These are phyloP conservation scores for Allium sativum DNA, from an alignment of 106 monocot species.

Conservation along the genomic window DNA sequence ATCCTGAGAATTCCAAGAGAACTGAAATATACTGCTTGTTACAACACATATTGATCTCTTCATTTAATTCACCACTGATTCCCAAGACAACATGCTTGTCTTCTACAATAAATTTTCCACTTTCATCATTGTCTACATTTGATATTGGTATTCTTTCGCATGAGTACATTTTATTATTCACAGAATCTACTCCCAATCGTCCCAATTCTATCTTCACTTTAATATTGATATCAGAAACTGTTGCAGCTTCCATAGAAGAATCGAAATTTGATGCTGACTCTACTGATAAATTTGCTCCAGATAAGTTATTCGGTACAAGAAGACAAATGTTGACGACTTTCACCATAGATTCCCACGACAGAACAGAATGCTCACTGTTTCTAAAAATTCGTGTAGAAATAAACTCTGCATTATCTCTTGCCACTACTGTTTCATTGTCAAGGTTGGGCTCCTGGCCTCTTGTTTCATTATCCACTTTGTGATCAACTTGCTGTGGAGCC, in stretches of 20 bases:
- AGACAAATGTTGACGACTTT: constrained; percentile 3
- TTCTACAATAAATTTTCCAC: too few species aligned
- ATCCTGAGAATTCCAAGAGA: too few species aligned
- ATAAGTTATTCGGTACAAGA: constrained; percentile 2
- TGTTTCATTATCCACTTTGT: not conserved
- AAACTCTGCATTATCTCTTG: not conserved
- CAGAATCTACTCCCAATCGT: constrained; percentile 3
- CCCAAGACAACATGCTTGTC: too few species aligned
- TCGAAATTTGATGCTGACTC: constrained; percentile 3
- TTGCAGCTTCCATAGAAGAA: not conserved
- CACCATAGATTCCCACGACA: not conserved
- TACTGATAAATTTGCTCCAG: constrained; percentile 1
- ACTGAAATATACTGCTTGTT: too few species aligned
- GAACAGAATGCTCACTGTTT: not conserved
- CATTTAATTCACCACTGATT: too few species aligned
- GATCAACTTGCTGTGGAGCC: constrained; percentile 8
- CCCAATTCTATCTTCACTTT: constrained; percentile 3
- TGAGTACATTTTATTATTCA: constrained; percentile 1
- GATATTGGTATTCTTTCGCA: constrained; percentile 9
- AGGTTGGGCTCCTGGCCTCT: constrained; percentile 8
- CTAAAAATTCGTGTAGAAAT: constrained; percentile 1
- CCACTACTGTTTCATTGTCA: not conserved
- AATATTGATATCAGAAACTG: constrained; percentile 3
- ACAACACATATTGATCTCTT: too few species aligned
- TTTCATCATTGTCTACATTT: not conserved